Percentiles rank a stretch among this genome's conserved stretches.
Conservation (phyloP, 2,329 filamentous ascomycete species). For the Penicillium sp. region DNA sequence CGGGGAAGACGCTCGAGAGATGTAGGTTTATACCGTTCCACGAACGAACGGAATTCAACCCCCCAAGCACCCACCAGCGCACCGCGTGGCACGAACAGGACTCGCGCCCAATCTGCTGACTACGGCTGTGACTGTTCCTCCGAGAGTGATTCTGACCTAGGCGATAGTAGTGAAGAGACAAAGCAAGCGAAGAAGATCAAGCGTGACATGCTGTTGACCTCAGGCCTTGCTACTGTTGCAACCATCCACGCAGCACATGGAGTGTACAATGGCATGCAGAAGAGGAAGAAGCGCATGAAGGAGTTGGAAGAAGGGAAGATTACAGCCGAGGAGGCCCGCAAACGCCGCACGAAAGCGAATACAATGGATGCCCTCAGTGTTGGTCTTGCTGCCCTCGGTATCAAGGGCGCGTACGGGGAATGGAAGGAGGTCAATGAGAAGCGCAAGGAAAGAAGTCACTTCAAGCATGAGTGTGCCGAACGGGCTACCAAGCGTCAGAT, state of each 20-base stretch:
- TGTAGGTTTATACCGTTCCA: conserved; percentile 40
- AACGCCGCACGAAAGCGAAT: conserved; percentile 59
- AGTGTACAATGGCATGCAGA: conserved; percentile 60
- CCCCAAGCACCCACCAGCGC: conserved; percentile 23
- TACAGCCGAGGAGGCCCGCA: conserved; percentile 57
- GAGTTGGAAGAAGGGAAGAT: conserved; percentile 62
- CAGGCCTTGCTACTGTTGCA: conserved; percentile 62
- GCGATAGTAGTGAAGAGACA: conserved; percentile 60
- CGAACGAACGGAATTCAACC: conserved; percentile 21
- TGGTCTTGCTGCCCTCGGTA: conserved; percentile 62
- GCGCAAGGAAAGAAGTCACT: conserved; percentile 53
- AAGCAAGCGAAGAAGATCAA: conserved; percentile 59
- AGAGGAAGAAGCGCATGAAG: conserved; percentile 57
- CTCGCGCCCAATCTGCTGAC: conserved; percentile 6
- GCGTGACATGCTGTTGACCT: conserved; percentile 62
- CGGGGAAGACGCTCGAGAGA: conserved; percentile 39
- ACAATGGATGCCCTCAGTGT: conserved; percentile 62
- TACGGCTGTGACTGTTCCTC: conserved; percentile 10
- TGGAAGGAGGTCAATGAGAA: conserved; percentile 65
- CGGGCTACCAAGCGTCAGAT: conserved; percentile 49
- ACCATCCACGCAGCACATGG: conserved; percentile 66
- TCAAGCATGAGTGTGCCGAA: conserved; percentile 47
- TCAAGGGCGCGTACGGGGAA: conserved; percentile 61
- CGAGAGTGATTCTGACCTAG: conserved; percentile 49
- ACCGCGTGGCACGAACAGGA: conserved; percentile 16